phyloP scores from a whole-genome alignment of 768 basidiomycete genomes.

The Mycena haematopus region DNA sequence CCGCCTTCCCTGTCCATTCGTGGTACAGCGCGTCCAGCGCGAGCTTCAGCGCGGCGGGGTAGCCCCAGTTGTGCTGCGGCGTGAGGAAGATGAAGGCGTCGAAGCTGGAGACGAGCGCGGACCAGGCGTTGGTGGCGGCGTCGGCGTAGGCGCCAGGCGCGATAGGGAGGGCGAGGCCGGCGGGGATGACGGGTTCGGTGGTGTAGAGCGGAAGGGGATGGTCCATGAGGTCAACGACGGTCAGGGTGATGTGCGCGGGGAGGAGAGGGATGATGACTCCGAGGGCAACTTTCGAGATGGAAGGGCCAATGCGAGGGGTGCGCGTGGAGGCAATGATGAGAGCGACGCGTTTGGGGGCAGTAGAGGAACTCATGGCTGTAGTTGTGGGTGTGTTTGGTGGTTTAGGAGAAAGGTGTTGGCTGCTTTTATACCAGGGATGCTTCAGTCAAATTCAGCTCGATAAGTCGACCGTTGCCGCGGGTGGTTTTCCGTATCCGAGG shows the following conservation, averaged over 20 bases:
- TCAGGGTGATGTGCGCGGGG: constrained; percentile 32
- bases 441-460: no score
- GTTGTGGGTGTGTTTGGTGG: no score
- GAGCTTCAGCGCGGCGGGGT: constrained; percentile 47
- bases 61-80: constrained; percentile 50
- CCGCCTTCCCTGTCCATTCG: constrained; percentile 45
- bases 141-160: constrained; percentile 34
- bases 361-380: no score
- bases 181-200: constrained; percentile 35
- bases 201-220: constrained; percentile 35
- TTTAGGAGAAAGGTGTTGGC: no score
- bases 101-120: constrained; percentile 35
- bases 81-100: constrained; percentile 43
- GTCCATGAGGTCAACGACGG: constrained; percentile 34
- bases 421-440: no score
- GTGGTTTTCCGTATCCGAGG: no score
- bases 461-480: no score
- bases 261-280: constrained; percentile 22
- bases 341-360: constrained; percentile 13
- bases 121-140: constrained; percentile 39
- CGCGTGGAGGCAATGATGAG: constrained; percentile 18
- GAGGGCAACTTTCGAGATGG: constrained; percentile 8
- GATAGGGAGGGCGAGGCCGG: constrained; percentile 33
- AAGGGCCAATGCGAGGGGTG: constrained; percentile 13
- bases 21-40: constrained; percentile 46